phyloP scores from a whole-genome alignment of 2,329 filamentous ascomycete species.

The Fusarium stilboides region DNA sequence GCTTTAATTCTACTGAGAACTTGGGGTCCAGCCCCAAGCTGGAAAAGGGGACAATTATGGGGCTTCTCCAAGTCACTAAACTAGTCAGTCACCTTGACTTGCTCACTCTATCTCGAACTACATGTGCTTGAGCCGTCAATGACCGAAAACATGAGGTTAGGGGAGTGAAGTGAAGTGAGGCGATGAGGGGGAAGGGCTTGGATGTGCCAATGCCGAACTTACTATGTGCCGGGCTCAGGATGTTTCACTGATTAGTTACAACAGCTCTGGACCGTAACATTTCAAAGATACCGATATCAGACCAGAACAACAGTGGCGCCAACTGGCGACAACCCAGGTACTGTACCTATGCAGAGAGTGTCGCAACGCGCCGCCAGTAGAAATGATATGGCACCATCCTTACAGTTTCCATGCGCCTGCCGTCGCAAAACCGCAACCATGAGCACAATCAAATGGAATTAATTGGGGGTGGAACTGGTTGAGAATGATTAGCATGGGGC shows the following conservation, averaged over 20 bases:
- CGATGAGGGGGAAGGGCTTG: background rate
- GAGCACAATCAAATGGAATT: slow-evolving; percentile 12
- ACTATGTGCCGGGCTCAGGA: slow-evolving; percentile 22
- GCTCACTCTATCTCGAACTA: slow-evolving; percentile 13
- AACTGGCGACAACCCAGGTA: slow-evolving; percentile 9
- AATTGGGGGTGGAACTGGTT: slow-evolving; percentile 45
- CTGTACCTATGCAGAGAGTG: slow-evolving; percentile 9
- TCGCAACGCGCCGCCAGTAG: slow-evolving; percentile 22
- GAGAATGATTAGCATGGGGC: slow-evolving; percentile 32
- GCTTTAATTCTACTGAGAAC: slow-evolving; percentile 25
- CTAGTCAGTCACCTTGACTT: background rate
- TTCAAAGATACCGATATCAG: slow-evolving; percentile 27
- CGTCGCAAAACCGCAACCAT: slow-evolving; percentile 12
- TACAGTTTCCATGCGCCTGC: slow-evolving; percentile 16
- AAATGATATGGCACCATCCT: slow-evolving; percentile 35
- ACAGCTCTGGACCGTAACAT: slow-evolving; percentile 2
- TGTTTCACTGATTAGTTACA: slow-evolving; percentile 18
- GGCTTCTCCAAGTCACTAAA: slow-evolving; percentile 16
- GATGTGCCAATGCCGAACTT: slow-evolving; percentile 19
- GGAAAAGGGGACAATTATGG: slow-evolving; percentile 31
- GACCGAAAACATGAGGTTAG: slow-evolving; percentile 9
- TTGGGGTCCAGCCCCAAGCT: slow-evolving; percentile 24
- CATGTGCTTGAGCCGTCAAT: slow-evolving; percentile 35
- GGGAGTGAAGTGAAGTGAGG: slow-evolving; percentile 1
- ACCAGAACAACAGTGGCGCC: slow-evolving; percentile 33